Evolutionary conservation across 192 early-diverging fungal genomes (phyloP), one percentile per base, ranked within the genome.

Genomic region (Rhizophlyctis rosea): DNA sequence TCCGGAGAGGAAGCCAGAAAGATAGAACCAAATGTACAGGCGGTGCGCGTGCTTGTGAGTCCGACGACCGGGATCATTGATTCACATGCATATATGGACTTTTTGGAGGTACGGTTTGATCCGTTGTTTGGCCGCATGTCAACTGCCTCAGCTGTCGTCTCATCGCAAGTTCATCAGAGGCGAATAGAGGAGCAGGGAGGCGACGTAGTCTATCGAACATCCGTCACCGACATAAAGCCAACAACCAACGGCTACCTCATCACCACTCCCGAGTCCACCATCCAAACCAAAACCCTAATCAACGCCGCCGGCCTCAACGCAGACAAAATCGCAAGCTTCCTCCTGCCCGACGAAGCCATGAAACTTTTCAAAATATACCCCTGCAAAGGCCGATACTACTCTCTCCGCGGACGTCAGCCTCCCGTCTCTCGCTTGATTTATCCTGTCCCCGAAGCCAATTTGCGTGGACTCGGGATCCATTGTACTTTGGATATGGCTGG

Each of bases 1-100:
- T 49, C 54, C 7, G 16, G 23, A 29, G 48, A 64, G 31, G 66
- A 80, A 47, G 76, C 70, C 24, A 39, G 32, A 2, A 21, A 52
- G 13, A 59, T 75, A 49, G 90, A 95, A 65, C 89, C 90, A 2
- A 34, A 74, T 3, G 71, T 94, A 31, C 62, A 72, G 2, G 82
- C 83, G 0, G 60, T 71, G 11, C 63, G 69, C 1, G 88, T 82
- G 2, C 68, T 93, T 24, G 82, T 80, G 9, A 87, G 85, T 25
- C 78, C 87, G 0, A 79, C 89, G 3, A 90, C 92, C 0, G 92
- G 91, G 14, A 95, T 95, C 58, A 54, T 95, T 2, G 92, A 93
- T 63, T 84, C 86, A 7, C 89, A 92, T 61, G 75, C 64, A 2
- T 64, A 83, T 25, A 88, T 93, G 90, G 69, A 73, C 9, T 74